phyloP scores from a whole-genome alignment of 176 grass and related monocot genomes.

The Miscanthus lutarioriparius region DNA sequence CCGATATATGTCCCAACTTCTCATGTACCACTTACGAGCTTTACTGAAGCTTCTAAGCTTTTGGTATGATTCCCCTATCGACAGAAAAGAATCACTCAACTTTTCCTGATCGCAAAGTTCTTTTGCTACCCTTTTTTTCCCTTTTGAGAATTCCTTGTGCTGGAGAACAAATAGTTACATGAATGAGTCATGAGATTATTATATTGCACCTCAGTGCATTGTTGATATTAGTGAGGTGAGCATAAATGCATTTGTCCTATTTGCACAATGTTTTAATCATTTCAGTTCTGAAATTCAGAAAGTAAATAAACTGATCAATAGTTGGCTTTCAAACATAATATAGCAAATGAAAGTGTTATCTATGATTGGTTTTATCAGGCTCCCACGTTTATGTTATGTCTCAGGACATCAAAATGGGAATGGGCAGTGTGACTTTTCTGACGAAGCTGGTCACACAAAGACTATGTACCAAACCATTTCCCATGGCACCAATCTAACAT shows the following conservation, averaged over 20 bases:
- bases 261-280: conserved; percentile 6
- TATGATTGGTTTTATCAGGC: not conserved
- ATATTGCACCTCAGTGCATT: not conserved
- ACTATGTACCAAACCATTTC: not conserved
- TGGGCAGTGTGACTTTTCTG: not conserved
- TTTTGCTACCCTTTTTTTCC: conserved; percentile 67
- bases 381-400: not conserved
- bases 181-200: conserved; percentile 22
- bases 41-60: conserved; percentile 88
- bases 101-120: conserved; percentile 82
- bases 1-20: conserved; percentile 71
- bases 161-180: conserved; percentile 48
- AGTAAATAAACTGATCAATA: not conserved
- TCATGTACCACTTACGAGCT: conserved; percentile 91
- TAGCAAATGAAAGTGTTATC: not conserved
- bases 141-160: conserved; percentile 85
- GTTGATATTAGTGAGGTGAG: conserved; percentile 10
- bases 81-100: conserved; percentile 67
- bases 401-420: not conserved
- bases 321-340: not conserved
- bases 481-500: not conserved
- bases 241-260: not conserved
- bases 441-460: not conserved
- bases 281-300: conserved; percentile 20
- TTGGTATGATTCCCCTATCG: conserved; percentile 80